These are phyloP conservation scores for Rossbeevera mucosa DNA, from an alignment of 768 basidiomycete genomes.

Conservation along the genomic window DNA sequence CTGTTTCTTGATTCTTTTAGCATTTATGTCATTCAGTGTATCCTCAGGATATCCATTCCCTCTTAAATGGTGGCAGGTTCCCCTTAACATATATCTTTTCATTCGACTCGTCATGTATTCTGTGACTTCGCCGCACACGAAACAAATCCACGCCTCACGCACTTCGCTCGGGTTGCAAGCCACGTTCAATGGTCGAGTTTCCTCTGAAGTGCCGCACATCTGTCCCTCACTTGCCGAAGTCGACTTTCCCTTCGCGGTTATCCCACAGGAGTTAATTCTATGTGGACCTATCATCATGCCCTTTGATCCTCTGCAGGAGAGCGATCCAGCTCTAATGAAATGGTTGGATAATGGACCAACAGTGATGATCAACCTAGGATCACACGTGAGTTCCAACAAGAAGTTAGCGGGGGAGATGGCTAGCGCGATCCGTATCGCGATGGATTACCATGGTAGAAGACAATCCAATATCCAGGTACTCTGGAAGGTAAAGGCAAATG, in stretches of 20 bases:
- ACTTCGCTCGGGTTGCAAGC: constrained; percentile 1
- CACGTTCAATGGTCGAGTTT: not conserved
- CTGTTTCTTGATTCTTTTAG: not conserved
- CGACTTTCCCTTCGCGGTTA: constrained; percentile 2
- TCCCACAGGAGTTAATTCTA: constrained; percentile 3
- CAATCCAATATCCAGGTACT: constrained; percentile 7
- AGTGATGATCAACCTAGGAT: constrained; percentile 13
- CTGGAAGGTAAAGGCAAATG: constrained; percentile 28
- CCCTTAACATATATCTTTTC: constrained; percentile 7
- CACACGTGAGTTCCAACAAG: not conserved
- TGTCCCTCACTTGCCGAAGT: constrained; percentile 2
- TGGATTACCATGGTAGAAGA: not conserved
- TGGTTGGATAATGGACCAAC: constrained; percentile 13
- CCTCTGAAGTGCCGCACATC: not conserved
- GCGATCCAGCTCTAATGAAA: constrained; percentile 2
- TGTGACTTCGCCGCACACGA: not conserved
- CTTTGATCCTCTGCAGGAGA: constrained; percentile 7
- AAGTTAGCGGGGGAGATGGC: not conserved
- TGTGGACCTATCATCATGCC: constrained; percentile 12
- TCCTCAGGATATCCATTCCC: constrained; percentile 12
- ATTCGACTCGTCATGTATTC: not conserved
- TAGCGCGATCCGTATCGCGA: constrained; percentile 5
- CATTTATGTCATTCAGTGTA: not conserved
- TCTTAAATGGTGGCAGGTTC: constrained; percentile 17
- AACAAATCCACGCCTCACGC: not conserved